Conservation (phyloP, 495 filamentous ascomycete species). For the Beverwykella pulmonaria region DNA sequence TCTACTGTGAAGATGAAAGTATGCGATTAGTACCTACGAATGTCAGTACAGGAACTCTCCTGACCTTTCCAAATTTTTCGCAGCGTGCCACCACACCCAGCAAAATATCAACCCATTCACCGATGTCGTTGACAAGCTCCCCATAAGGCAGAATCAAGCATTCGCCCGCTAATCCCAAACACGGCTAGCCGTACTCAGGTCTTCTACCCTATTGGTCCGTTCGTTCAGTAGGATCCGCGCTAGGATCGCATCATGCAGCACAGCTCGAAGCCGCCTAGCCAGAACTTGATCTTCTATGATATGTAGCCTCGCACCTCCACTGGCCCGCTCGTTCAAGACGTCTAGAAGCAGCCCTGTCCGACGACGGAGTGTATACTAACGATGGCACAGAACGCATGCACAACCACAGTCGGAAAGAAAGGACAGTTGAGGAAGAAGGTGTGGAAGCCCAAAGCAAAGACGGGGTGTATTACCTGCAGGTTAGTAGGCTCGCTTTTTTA, state of each 20-base stretch:
- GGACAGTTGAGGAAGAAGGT: slow-evolving; percentile 22
- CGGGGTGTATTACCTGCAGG: slow-evolving; percentile 35
- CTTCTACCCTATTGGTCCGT: neutral
- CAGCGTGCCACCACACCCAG: neutral
- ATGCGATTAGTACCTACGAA: no score
- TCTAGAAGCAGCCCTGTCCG: neutral
- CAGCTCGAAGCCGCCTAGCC: neutral
- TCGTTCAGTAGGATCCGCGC: slow-evolving; percentile 5
- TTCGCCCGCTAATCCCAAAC: neutral
- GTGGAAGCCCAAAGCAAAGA: slow-evolving; percentile 35
- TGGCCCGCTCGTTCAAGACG: slow-evolving; percentile 29
- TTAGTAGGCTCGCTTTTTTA: slow-evolving; percentile 10
- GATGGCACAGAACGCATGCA: neutral
- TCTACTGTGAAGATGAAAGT: no score
- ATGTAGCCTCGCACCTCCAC: neutral
- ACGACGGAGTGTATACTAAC: neutral
- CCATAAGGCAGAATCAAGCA: neutral
- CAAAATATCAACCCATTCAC: no score
- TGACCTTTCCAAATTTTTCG: no score
- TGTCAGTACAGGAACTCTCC: no score
- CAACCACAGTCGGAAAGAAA: slow-evolving; percentile 16
- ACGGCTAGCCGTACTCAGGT: neutral
- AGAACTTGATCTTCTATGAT: neutral
- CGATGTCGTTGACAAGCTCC: neutral
- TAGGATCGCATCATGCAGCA: neutral